Percentiles rank a stretch among this genome's conserved stretches.
These are phyloP conservation scores for Castanospermum australe DNA, from an alignment of 306 rosid genomes.

Conservation along the genomic window DNA sequence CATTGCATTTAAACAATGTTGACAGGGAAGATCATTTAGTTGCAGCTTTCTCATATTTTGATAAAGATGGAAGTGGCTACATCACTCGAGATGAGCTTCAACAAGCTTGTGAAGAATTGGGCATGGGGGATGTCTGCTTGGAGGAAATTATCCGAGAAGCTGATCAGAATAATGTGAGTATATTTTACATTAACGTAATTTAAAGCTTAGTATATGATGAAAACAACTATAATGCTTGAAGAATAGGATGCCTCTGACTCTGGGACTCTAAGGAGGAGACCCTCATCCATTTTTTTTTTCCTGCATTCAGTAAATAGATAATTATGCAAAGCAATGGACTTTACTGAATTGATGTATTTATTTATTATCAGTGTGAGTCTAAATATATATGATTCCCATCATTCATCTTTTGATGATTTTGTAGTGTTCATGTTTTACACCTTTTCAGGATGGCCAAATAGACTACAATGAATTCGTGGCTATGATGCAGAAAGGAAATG, in stretches of 20 bases:
- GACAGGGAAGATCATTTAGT: conserved; percentile 60
- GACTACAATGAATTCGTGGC: conserved; percentile 90
- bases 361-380: not conserved
- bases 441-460: conserved; percentile 76
- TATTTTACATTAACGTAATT: not conserved
- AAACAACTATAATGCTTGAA: not conserved
- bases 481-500: conserved; percentile 78
- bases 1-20: conserved; percentile 69
- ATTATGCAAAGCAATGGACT: not conserved
- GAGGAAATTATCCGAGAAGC: conserved; percentile 71
- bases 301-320: not conserved
- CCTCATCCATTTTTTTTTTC: not conserved
- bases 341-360: not conserved
- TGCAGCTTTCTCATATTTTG: conserved; percentile 80
- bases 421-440: conserved; percentile 11
- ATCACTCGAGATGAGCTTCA: conserved; percentile 80
- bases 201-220: not conserved
- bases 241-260: not conserved
- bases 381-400: not conserved
- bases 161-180: conserved; percentile 74
- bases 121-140: conserved; percentile 55
- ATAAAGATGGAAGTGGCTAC: conserved; percentile 79
- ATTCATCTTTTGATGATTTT: not conserved
- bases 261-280: too few relatives aligned
- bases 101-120: conserved; percentile 73